Evolutionary conservation across 257 asterid genomes (phyloP).

Genomic region (Penstemon barbatus): DNA sequence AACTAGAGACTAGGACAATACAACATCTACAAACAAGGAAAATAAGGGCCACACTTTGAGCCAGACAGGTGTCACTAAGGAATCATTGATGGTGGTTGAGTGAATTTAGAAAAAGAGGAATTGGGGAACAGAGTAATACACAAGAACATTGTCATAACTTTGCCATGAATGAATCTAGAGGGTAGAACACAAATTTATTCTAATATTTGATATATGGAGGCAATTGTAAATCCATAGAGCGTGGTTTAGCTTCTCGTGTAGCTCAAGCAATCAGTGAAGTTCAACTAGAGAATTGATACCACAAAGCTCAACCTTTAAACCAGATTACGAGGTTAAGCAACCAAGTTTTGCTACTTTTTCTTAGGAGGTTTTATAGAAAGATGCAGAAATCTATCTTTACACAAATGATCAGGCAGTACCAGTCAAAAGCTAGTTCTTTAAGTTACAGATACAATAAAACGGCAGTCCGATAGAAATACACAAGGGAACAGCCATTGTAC

Average conservation of each 20-base stretch:
- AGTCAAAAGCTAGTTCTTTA: slow-evolving; percentile 35
- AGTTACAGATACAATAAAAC: background rate
- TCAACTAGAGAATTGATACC: background rate
- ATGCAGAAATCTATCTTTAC: slow-evolving; percentile 31
- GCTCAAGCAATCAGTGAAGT: background rate
- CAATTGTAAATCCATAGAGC: background rate
- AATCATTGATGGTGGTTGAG: background rate
- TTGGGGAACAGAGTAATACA: background rate
- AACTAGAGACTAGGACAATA: background rate
- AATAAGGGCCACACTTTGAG: background rate
- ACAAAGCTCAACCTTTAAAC: background rate
- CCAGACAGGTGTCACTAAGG: background rate
- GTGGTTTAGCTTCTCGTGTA: background rate
- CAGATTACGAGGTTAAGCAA: background rate
- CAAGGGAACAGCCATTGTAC: slow-evolving; percentile 33
- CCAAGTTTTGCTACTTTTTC: background rate
- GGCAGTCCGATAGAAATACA: background rate
- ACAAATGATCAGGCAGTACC: slow-evolving; percentile 29
- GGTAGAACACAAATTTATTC: background rate
- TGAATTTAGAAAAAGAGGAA: background rate
- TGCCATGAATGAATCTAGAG: background rate
- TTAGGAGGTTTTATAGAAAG: background rate
- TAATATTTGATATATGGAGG: background rate
- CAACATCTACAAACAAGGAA: background rate
- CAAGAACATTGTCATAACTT: background rate